Base-by-base conservation (phyloP, 345 rosid genomes). In the Raphanus sativus region DNA sequence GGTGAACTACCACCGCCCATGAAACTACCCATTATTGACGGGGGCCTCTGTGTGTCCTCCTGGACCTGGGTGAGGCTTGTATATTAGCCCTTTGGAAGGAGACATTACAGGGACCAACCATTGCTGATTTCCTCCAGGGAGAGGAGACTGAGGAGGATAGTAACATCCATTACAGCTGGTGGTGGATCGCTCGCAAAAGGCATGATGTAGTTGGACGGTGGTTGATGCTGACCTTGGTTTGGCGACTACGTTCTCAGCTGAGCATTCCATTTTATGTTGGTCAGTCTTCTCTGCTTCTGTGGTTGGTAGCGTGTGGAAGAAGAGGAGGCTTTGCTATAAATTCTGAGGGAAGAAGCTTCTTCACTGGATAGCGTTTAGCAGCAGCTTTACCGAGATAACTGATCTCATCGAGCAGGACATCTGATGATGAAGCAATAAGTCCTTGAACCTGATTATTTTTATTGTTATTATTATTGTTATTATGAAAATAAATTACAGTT, bases 21-120 rank as follows among this genome's bases (percentile, higher is more conserved):
- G 71, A 7, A 29, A 15, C 13, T 15, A 70, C 85, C 85, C 0
- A 82, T 72, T 16, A 62, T 68, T 82, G 82, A 55, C 91, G 77
- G 73, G 81, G 80, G 73, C 78, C 71, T 88, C 91, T 25, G 77
- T 71, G 69, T n/a, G 29, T 28, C 29, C 29, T 28, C 89, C 91
- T 36, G 88, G 81, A 12, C 77, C 87, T 4, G 88, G 68, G 75
- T 83, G 91, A 30, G 98, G 98, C 85, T 91, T 94, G 85, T 89
- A 94, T 76, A 94, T 76, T 15, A 91, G 90, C 69, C 97, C 98
- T 81, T 94, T 96, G 0, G 93, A 87, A 40, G 96, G 96, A 33
- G 98, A 90, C 93, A 94, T 89, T 10, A 94, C 82, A 59, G 98
- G 98, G 70, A 91, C 62, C 77, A 94, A 77, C 97, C 96, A 91